phyloP scores from a whole-genome alignment of 345 rosid genomes.

The Brassica nigra region DNA sequence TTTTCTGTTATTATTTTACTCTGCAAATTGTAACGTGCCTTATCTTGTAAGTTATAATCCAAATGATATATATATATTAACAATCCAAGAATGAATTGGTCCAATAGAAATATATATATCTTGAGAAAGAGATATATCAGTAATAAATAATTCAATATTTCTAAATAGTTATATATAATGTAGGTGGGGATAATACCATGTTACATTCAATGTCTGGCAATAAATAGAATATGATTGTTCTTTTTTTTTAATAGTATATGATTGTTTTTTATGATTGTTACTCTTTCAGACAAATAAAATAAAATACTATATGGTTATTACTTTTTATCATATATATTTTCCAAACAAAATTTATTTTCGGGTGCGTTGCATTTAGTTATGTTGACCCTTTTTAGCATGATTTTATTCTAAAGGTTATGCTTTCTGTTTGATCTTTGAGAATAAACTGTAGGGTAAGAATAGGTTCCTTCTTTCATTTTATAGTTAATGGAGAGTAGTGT shows the following conservation, averaged over 20 bases:
- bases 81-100: conserved; percentile 30
- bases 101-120: conserved; percentile 22
- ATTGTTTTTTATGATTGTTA: background rate
- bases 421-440: background rate
- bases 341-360: background rate
- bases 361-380: conserved; percentile 1
- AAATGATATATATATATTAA: background rate
- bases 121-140: conserved; percentile 2
- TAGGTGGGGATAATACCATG: background rate
- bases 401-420: conserved; percentile 15
- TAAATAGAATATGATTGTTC: conserved; percentile 12
- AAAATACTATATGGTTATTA: conserved; percentile 1
- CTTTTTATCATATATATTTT: background rate
- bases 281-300: no score
- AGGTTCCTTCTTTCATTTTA: conserved; percentile 4
- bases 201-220: background rate
- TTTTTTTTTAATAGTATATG: background rate
- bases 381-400: background rate
- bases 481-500: background rate
- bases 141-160: background rate
- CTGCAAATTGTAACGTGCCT: conserved; percentile 19
- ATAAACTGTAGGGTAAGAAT: background rate
- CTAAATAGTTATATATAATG: background rate
- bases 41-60: conserved; percentile 15
- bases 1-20: background rate